Evolutionary conservation across 176 grass and related monocot genomes (phyloP).

Genomic region (Melocanna baccifera): DNA sequence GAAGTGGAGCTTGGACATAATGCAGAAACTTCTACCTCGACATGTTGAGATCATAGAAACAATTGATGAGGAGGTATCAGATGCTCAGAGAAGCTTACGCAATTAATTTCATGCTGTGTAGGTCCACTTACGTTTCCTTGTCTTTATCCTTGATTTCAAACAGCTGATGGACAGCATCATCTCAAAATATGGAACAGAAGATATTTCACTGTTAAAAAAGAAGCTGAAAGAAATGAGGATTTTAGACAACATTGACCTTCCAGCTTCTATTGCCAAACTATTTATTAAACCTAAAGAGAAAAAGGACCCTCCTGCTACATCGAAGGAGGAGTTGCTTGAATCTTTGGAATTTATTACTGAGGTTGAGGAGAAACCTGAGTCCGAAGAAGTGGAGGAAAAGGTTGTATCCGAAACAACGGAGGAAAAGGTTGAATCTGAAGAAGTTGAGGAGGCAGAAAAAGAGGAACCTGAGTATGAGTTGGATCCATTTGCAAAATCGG

Average conservation of each 20-base stretch:
- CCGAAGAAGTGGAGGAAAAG: conserved; percentile 31
- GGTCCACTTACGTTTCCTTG: conserved; percentile 17
- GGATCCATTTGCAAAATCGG: conserved; percentile 61
- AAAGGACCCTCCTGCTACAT: conserved; percentile 45
- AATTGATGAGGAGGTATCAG: conserved; percentile 79
- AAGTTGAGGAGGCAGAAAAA: conserved; percentile 26
- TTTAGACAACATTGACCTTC: conserved; percentile 91
- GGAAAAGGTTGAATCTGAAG: conserved; percentile 29
- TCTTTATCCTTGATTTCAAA: conserved; percentile 34
- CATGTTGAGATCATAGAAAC: conserved; percentile 98
- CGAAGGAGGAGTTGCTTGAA: conserved; percentile 41
- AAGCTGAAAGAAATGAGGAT: conserved; percentile 93
- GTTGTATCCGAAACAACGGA: conserved; percentile 37
- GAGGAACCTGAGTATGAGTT: conserved; percentile 65
- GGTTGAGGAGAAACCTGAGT: conserved; percentile 36
- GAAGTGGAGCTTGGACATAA: conserved; percentile 97
- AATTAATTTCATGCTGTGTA: conserved; percentile 23
- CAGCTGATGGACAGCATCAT: conserved; percentile 80
- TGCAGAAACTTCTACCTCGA: conserved; percentile 96
- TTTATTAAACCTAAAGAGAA: conserved; percentile 79
- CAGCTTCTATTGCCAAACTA: conserved; percentile 59
- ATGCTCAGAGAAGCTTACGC: conserved; percentile 12
- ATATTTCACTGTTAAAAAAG: conserved; percentile 74
- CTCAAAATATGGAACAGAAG: conserved; percentile 61
- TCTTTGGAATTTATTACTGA: conserved; percentile 43